Percentiles rank a stretch among this genome's conserved stretches.
phyloP scores from a whole-genome alignment of 2,329 filamentous ascomycete genomes.

The Aspergillus sp. region DNA sequence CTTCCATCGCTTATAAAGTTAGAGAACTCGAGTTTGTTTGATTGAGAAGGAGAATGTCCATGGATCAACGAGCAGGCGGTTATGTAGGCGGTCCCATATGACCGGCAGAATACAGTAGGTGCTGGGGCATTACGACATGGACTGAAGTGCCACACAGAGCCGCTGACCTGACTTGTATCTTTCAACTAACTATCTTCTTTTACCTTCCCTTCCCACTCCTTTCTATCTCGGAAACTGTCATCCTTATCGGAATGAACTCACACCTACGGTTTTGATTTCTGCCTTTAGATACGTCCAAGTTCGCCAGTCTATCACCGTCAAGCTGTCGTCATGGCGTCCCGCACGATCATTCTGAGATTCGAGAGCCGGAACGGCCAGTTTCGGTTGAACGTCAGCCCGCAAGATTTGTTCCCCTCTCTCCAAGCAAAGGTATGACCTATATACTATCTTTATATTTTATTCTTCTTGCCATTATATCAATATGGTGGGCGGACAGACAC shows the following conservation, averaged over 20 bases:
- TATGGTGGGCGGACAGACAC: not conserved
- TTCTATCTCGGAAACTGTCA: not conserved
- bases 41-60: not conserved
- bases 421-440: constrained; percentile 42
- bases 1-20: too few relatives aligned
- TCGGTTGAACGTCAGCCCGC: constrained; percentile 74
- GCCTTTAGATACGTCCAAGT: not conserved
- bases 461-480: not conserved
- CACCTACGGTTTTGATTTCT: not conserved
- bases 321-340: constrained; percentile 34
- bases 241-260: not conserved
- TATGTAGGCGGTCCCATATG: not conserved
- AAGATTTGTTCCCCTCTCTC: constrained; percentile 67
- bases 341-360: constrained; percentile 77
- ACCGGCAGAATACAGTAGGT: not conserved
- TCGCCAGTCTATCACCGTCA: not conserved
- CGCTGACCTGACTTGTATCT: not conserved
- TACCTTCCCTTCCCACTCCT: not conserved
- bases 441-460: not conserved
- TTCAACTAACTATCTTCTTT: not conserved
- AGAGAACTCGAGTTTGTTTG: too few relatives aligned
- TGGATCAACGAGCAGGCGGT: not conserved
- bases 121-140: constrained; percentile 4
- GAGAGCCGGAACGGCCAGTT: constrained; percentile 92
- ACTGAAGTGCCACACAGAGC: not conserved